These are phyloP conservation scores for Picea glauca DNA, from an alignment of 75 land plant species.

Conservation along the genomic window DNA sequence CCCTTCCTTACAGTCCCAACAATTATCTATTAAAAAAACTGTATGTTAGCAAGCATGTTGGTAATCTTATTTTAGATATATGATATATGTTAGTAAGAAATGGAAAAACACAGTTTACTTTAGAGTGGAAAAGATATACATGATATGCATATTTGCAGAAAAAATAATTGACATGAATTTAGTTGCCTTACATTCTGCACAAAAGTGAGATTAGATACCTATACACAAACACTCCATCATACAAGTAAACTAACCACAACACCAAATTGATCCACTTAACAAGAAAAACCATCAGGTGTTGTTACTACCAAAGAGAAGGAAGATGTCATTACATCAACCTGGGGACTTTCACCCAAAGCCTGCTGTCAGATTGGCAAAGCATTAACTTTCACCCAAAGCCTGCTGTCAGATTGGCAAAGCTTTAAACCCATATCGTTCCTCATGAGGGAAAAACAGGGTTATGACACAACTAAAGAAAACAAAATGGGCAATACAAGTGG, in stretches of 20 bases:
- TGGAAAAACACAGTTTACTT: neutral
- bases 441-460: neutral
- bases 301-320: neutral
- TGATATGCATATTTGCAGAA: neutral
- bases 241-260: too few relatives aligned
- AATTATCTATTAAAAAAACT: neutral
- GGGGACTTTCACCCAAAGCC: neutral
- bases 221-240: neutral
- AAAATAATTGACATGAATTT: neutral
- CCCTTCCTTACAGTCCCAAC: conserved; percentile 5
- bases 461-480: neutral
- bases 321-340: neutral
- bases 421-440: neutral
- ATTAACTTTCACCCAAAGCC: neutral
- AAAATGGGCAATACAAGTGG: neutral
- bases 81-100: neutral
- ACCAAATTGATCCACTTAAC: neutral
- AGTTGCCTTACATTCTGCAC: neutral
- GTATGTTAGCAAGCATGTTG: neutral
- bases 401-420: neutral
- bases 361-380: neutral
- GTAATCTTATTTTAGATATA: neutral
- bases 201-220: neutral
- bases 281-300: neutral
- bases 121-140: neutral